Percentiles rank a stretch among this genome's conserved stretches.
Evolutionary conservation across 495 filamentous ascomycete species (phyloP).

Genomic region (Aspergillus indologenus): DNA sequence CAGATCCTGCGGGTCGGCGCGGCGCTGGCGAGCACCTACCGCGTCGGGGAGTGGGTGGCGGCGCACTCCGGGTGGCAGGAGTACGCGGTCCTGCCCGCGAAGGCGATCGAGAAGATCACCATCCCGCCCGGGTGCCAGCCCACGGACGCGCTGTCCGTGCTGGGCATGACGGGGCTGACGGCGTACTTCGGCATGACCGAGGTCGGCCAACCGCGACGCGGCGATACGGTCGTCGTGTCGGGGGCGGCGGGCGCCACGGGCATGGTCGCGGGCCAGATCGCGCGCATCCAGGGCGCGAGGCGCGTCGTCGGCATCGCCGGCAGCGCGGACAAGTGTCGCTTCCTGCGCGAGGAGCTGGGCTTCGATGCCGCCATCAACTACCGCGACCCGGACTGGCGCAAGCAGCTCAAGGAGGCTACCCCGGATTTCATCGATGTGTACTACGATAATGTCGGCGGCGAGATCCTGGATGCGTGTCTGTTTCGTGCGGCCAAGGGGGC

Average conservation of each 20-base stretch:
- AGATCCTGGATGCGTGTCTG: constrained; percentile 54
- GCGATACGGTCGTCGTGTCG: constrained; percentile 65
- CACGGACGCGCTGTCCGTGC: constrained; percentile 59
- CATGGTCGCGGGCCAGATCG: constrained; percentile 66
- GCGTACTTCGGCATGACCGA: constrained; percentile 66
- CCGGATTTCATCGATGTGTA: constrained; percentile 55
- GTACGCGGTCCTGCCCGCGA: constrained; percentile 49
- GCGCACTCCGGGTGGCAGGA: constrained; percentile 60
- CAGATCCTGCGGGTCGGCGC: constrained; percentile 49
- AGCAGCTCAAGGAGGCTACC: constrained; percentile 44
- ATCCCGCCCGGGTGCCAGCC: constrained; percentile 46
- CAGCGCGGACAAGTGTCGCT: constrained; percentile 45
- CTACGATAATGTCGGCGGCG: constrained; percentile 57
- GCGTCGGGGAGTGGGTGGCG: constrained; percentile 51
- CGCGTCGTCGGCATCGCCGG: constrained; percentile 53
- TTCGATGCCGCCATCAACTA: constrained; percentile 58
- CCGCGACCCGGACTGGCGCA: constrained; percentile 51
- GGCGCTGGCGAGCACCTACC: constrained; percentile 36
- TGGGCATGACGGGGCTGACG: constrained; percentile 58
- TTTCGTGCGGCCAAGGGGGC: constrained; percentile 43
- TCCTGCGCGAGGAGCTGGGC: constrained; percentile 46
- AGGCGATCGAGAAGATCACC: constrained; percentile 41
- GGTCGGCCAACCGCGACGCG: constrained; percentile 53
- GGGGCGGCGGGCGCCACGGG: constrained; percentile 72
- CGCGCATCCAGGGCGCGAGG: constrained; percentile 57